phyloP scores from a whole-genome alignment of 2,329 filamentous ascomycete genomes.

The Grosmannia huntii region DNA sequence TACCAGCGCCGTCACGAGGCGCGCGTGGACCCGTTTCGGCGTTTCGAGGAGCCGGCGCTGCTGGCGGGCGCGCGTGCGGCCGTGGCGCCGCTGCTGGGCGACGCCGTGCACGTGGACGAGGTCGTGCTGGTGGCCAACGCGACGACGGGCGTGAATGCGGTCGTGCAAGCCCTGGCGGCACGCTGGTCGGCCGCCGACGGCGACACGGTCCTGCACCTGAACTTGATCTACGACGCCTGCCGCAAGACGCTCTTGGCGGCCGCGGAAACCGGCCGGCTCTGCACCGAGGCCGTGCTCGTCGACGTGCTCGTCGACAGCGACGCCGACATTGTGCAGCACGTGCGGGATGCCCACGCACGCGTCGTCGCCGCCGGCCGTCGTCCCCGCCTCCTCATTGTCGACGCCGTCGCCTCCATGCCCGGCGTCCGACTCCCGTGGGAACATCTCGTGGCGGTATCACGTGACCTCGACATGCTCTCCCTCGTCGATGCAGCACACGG shows the following conservation, averaged over 20 bases:
- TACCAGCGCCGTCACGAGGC: constrained; percentile 46
- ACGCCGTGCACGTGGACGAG: constrained; percentile 28
- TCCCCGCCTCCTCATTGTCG: constrained; percentile 54
- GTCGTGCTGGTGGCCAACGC: constrained; percentile 60
- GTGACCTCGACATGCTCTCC: constrained; percentile 43
- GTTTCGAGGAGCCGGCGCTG: constrained; percentile 40
- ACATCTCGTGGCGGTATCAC: constrained; percentile 41
- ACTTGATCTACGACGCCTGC: constrained; percentile 54
- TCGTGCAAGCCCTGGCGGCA: constrained; percentile 48
- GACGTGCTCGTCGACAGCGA: constrained; percentile 51
- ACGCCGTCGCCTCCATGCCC: constrained; percentile 55
- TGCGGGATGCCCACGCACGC: constrained; percentile 36
- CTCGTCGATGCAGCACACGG: constrained; percentile 60
- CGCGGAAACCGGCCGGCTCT: constrained; percentile 34
- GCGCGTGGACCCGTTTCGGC: constrained; percentile 53
- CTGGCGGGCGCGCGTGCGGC: constrained; percentile 45
- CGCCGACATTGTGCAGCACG: constrained; percentile 38
- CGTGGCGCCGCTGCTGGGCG: constrained; percentile 46
- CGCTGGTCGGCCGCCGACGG: constrained; percentile 23
- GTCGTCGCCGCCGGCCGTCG: constrained; percentile 36
- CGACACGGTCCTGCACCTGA: constrained; percentile 56
- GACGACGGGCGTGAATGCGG: constrained; percentile 53
- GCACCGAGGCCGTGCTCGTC: constrained; percentile 35
- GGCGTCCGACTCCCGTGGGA: constrained; percentile 62
- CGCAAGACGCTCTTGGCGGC: constrained; percentile 47